Base-by-base conservation (phyloP, 2,329 filamentous ascomycete species). In the Fusarium chuoi region DNA sequence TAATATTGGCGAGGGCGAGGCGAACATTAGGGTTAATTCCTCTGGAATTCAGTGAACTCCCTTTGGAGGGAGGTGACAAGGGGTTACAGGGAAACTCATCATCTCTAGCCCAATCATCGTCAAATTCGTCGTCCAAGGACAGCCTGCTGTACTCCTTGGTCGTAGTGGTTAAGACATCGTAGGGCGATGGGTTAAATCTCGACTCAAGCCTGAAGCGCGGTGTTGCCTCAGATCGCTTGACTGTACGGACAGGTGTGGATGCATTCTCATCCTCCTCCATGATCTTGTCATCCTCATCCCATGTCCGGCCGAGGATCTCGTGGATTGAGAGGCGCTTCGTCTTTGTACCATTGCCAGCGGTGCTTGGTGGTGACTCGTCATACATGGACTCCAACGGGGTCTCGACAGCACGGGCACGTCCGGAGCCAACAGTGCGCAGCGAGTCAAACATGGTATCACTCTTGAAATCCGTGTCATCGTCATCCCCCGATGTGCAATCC, bases 401-500 rank as follows among this genome's bases (percentile, higher is more conserved):
- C 79, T 94, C 90, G 52, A 90, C 87, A 39, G 90, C 89, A 68
- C 91, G 89, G 61, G 89, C 87, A 70, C 91, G 92, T 70, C 89
- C 88, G 15, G 92, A 94, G 44, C 89, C 91, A 68, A 89, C 87
- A 22, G 93, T 95, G 60, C 92, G 91, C 75, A 94, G 83, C 36
- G 93, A 95, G 83, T 95, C 93, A 81, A 91, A 95, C 63, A 93
- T 87, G 24, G 90, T 93, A 77, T 95, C 93, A 80, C 92, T 94
- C 82, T 91, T 92, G 78, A 92, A 90, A 79, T 94, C 93, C n/a
- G 90, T 91, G 77, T 94, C 93, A 77, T 94, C 92, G 62, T 94
- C 93, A 65, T 94, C 93, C 28, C 89, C 89, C 17, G 90, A 94
- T n/a, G 84, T 85, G 75, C 91, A 88, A 52, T 88, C 90, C 74